Evolutionary conservation across 306 rosid genomes (phyloP), one percentile per base, ranked within the genome.

Genomic region (Fragaria nilgerrensis): DNA sequence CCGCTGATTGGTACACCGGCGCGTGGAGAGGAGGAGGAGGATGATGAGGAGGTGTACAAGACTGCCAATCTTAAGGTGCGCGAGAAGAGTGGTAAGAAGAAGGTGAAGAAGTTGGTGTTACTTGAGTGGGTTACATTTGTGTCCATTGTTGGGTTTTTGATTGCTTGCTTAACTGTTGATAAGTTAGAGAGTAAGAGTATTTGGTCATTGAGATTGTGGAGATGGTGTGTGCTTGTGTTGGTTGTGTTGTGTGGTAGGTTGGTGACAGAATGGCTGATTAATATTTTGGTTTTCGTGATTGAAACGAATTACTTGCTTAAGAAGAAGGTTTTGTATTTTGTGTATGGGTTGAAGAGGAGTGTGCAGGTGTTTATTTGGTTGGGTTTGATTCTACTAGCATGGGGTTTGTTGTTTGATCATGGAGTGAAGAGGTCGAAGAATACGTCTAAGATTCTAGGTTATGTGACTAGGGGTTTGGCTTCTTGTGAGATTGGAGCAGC

Each of bases 301-400:
- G 98, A 89, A 55, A 85, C 83, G 72, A 94, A 94, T 78, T 90
- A 88, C 75, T 41, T 94, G 75, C 83, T 94, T 29, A 90, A 84
- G 75, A 89, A 82, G 85, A 94, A 92, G 70, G 97, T 94, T 75
- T 79, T 94, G 76, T 94, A 94, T 62, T 94, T 94, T 81, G 95
- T 92, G 19, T 89, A 85, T 72, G 98, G 95, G 34, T 72, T 92
- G 78, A 84, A 87, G 84, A 89, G 74, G 78, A 92, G 96, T 76
- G 94, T 90, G 59, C 93, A 89, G 73, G 82, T 85, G 49, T 84
- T 90, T 65, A 72, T 92, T 56, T 94, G 98, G 96, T 72, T 90
- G 44, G 68, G 84, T 81, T 84, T 92, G 85, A 79, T 92, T 70
- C 93, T 92, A 74, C 48, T 86, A 32, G 77, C 96, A n/a, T 94